Percentiles rank a stretch among this genome's conserved stretches.
These are phyloP conservation scores for Fusarium floridanum DNA, from an alignment of 2,329 filamentous ascomycete genomes.

Conservation along the genomic window DNA sequence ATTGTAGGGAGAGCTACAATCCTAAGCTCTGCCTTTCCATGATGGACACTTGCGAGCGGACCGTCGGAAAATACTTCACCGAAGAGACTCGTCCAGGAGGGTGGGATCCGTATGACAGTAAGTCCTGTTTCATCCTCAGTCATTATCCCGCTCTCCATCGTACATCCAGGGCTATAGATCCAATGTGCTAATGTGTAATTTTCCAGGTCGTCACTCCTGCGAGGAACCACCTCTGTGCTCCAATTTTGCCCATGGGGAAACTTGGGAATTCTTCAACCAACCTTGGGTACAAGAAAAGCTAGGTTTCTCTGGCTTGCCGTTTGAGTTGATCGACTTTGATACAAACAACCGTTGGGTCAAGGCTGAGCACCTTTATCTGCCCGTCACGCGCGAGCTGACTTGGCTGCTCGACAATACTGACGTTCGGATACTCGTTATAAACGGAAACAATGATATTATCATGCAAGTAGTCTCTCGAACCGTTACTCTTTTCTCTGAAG, in stretches of 20 bases:
- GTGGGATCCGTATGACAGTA: conserved; percentile 32
- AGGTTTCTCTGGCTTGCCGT: conserved; percentile 2
- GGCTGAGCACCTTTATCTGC: conserved; percentile 13
- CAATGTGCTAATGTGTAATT: background rate
- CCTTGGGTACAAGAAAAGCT: conserved; percentile 32
- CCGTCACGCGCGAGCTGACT: background rate
- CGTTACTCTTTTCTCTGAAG: background rate
- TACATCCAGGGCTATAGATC: background rate
- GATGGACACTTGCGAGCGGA: conserved; percentile 21
- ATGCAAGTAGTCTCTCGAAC: background rate
- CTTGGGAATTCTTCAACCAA: conserved; percentile 24
- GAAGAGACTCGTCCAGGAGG: conserved; percentile 1
- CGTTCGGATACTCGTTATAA: background rate
- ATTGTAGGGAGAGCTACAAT: conserved; percentile 11
- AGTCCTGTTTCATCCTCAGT: background rate
- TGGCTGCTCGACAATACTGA: background rate
- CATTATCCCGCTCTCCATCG: too few relatives aligned
- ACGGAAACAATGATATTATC: background rate
- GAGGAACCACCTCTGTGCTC: conserved; percentile 11
- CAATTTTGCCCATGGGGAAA: conserved; percentile 20
- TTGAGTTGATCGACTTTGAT: conserved; percentile 22
- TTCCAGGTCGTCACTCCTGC: background rate
- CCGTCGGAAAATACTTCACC: conserved; percentile 11
- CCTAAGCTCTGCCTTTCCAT: conserved; percentile 11
- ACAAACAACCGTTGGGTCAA: conserved; percentile 22